phyloP scores from a whole-genome alignment of 305 asterid genomes.

The Fraxinus baroniana region DNA sequence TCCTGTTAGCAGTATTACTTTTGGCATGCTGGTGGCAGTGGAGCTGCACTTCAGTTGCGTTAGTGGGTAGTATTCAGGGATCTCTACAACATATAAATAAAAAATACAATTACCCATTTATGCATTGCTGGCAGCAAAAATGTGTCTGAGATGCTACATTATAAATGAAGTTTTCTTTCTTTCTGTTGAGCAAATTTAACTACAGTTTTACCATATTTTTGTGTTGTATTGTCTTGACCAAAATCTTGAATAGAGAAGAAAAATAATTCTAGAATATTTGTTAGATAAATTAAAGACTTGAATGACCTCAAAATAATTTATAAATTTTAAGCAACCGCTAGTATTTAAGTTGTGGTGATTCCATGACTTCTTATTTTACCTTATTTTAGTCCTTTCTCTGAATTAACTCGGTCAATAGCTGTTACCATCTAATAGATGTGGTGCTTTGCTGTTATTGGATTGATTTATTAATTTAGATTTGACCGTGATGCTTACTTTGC shows the following conservation, averaged over 20 bases:
- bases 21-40: neutral
- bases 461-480: neutral
- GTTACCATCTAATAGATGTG: constrained; percentile 20
- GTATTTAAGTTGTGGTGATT: neutral
- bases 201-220: neutral
- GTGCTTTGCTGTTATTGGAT: constrained; percentile 2
- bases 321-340: neutral
- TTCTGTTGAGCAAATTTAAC: neutral
- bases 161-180: neutral
- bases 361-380: neutral
- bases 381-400: constrained; percentile 1
- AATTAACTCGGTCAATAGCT: constrained; percentile 10
- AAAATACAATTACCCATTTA: neutral
- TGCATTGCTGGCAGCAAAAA: neutral
- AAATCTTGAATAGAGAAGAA: constrained; percentile 4
- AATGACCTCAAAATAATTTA: constrained; percentile 5
- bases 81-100: neutral
- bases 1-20: neutral
- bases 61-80: neutral
- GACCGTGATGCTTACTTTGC: constrained; percentile 31
- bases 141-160: neutral
- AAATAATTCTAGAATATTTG: neutral
- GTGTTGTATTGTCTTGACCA: neutral
- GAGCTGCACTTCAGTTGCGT: neutral
- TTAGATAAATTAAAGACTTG: neutral